Base-by-base conservation (phyloP, 2,329 filamentous ascomycete species). In the Xylariales sp. region DNA sequence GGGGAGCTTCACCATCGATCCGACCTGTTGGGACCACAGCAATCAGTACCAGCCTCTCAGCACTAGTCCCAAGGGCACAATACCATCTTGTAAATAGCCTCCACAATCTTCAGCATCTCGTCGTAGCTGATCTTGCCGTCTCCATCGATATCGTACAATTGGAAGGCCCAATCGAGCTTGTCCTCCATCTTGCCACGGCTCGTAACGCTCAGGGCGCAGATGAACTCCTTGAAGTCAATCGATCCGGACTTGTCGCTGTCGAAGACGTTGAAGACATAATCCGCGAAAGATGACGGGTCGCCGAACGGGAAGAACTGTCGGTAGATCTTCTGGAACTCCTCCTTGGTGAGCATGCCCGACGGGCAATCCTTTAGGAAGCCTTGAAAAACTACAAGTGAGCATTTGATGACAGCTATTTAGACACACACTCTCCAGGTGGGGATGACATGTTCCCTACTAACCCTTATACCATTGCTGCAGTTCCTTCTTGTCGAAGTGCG, bases 41-140 rank as follows among this genome's bases (percentile, higher is more conserved):
- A n/a, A n/a, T n/a, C n/a, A n/a, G n/a, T n/a, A n/a, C n/a, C n/a
- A n/a, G n/a, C n/a, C n/a, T n/a, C n/a, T n/a, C n/a, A n/a, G n/a
- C n/a, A n/a, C n/a, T n/a, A n/a, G n/a, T n/a, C n/a, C n/a, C n/a
- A n/a, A n/a, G n/a, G n/a, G n/a, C n/a, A n/a, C n/a, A n/a, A n/a
- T 65, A 97, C 93, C 93, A 98, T 98, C 69, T 97, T 98, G 77
- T 98, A 98, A 61, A 98, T 98, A 42, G 93, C 93, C 71, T 97
- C 91, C 43, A 98, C 93, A 62, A 98, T 98, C 55, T 89, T 85
- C 52, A 98, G 74, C 93, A 98, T 98, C 73, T 98, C 93, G 42
- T 97, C 88, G 65, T 97, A 98, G 64, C 86, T 95, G 60, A 98
- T 98, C 74, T 96, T 95, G 60, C 93, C 93, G 63, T 98, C 93